Evolutionary conservation across 148 eudicot species (phyloP).

Genomic region (Rhododendron simsii): DNA sequence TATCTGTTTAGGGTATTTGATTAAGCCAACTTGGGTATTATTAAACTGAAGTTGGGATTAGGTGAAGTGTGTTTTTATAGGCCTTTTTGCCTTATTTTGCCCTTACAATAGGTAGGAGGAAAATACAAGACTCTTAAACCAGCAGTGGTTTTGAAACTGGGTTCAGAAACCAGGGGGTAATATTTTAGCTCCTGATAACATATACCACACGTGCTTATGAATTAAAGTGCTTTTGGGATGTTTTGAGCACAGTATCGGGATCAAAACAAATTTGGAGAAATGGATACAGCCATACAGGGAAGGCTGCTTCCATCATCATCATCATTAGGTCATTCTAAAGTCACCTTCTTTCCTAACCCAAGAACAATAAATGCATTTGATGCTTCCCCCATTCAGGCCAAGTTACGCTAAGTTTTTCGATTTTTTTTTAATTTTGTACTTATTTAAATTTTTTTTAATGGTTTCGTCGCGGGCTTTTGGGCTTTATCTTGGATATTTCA

Average conservation of each 20-base stretch:
- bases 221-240: not conserved
- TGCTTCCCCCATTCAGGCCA: not conserved
- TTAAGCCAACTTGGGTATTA: not conserved
- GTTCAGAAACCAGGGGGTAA: no score
- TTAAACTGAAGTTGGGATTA: not conserved
- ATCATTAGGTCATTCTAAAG: not conserved
- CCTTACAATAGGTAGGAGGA: not conserved
- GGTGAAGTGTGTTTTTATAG: not conserved
- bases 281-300: not conserved
- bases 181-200: not conserved
- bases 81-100: no score
- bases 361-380: not conserved
- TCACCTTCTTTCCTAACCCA: not conserved
- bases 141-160: not conserved
- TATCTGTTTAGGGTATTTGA: not conserved
- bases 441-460: no score
- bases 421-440: no score
- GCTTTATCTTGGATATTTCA: no score
- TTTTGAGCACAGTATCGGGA: not conserved
- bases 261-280: not conserved
- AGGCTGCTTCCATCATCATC: not conserved
- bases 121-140: not conserved
- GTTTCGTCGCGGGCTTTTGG: no score
- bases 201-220: not conserved
- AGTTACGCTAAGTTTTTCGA: no score